A percentile compares a stretch with the other conserved stretches of the same genome.
phyloP scores from a whole-genome alignment of 495 filamentous ascomycete species.

The Staphylotrichum longicolle region DNA sequence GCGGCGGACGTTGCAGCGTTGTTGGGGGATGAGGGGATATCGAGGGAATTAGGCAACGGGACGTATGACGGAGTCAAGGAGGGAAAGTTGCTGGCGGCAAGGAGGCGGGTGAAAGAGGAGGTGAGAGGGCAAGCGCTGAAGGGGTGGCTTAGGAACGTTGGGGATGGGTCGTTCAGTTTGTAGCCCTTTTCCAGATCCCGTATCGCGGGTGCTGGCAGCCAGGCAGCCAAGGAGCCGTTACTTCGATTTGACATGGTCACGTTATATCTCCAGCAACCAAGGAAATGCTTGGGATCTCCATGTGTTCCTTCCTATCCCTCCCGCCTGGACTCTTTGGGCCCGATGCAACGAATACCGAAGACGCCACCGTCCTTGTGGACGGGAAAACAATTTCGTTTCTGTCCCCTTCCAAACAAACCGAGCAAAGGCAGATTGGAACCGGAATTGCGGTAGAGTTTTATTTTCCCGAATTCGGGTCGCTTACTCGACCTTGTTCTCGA shows the following conservation, averaged over 20 bases:
- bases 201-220: background rate
- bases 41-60: conserved; percentile 2
- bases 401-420: conserved; percentile 12
- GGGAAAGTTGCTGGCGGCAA: conserved; percentile 33
- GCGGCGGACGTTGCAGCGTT: conserved; percentile 38
- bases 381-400: conserved; percentile 24
- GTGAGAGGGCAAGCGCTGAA: conserved; percentile 48
- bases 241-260: conserved; percentile 10
- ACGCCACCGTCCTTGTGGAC: conserved; percentile 29
- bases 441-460: conserved; percentile 18
- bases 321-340: conserved; percentile 20
- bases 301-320: conserved; percentile 23
- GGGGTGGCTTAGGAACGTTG: conserved; percentile 59
- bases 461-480: conserved; percentile 22
- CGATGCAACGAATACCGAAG: conserved; percentile 28
- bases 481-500: conserved; percentile 94
- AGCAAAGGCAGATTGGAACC: background rate
- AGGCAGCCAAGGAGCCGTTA: background rate
- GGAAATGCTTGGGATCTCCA: conserved; percentile 11
- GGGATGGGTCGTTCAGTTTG: conserved; percentile 50
- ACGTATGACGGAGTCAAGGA: conserved; percentile 53
- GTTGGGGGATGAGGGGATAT: conserved; percentile 20
- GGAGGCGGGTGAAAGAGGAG: conserved; percentile 53
- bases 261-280: conserved; percentile 3
- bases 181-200: conserved; percentile 6